Conservation (phyloP, 768 basidiomycete genomes). For the Leccinum subtestaceum region DNA sequence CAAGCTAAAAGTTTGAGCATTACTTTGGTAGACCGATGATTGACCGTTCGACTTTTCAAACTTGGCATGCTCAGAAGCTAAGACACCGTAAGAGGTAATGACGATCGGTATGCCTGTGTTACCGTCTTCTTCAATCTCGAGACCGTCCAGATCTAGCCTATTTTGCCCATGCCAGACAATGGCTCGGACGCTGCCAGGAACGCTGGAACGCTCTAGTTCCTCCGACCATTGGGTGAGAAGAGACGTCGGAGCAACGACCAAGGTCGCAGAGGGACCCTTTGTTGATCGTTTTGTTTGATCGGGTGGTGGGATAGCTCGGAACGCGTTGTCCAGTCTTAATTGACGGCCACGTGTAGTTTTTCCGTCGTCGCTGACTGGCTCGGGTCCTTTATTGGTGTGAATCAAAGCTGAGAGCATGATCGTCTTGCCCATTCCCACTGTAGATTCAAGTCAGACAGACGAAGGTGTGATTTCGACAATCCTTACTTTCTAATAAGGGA, state of each 20-base stretch:
- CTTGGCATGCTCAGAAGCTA: constrained; percentile 85
- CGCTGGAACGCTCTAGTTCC: constrained; percentile 84
- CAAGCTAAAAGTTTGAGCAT: constrained; percentile 17
- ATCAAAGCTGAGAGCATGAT: constrained; percentile 92
- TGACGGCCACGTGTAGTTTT: constrained; percentile 47
- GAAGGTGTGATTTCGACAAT: constrained; percentile 3
- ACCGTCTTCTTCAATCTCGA: constrained; percentile 54
- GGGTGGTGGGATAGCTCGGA: constrained; percentile 43
- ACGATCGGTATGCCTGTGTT: constrained; percentile 67
- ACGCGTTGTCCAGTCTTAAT: constrained; percentile 60
- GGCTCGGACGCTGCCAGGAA: constrained; percentile 60
- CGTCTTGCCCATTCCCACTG: constrained; percentile 96
- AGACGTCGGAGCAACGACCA: constrained; percentile 92
- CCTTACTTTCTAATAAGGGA: constrained; percentile 47
- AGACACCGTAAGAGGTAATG: constrained; percentile 87
- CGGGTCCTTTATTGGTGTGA: constrained; percentile 64
- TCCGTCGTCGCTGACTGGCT: constrained; percentile 33
- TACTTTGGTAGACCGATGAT: constrained; percentile 73
- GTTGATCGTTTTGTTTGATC: constrained; percentile 29
- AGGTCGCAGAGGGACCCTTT: constrained; percentile 57
- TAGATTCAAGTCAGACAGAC: constrained; percentile 6
- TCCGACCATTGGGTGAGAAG: constrained; percentile 91
- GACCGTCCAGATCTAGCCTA: constrained; percentile 64
- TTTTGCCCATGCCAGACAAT: constrained; percentile 89
- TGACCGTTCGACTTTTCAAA: constrained; percentile 49